phyloP scores from a whole-genome alignment of 352 stramenopile species.

The Blastocystis sp. region DNA sequence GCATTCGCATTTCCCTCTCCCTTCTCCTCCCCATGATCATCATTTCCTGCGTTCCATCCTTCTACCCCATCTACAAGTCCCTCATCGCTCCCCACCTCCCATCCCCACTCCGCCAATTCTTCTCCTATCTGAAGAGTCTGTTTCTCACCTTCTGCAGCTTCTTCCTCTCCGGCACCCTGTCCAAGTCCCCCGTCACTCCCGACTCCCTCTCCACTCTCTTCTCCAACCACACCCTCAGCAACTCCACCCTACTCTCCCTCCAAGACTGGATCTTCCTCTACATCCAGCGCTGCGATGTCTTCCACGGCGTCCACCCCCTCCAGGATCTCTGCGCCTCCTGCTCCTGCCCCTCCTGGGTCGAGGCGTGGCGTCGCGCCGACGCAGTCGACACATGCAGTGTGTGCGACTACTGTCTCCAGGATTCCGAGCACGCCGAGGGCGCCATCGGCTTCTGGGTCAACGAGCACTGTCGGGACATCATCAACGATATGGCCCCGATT shows the following conservation, averaged over 20 bases:
- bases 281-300: conserved; percentile 23
- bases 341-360: neutral
- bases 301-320: neutral
- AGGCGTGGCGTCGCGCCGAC: neutral
- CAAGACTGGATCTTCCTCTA: conserved; percentile 55
- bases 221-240: neutral
- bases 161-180: conserved; percentile 14
- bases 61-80: conserved; percentile 60
- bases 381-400: neutral
- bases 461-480: conserved; percentile 26
- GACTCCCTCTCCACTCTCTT: neutral
- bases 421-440: neutral
- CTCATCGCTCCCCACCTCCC: conserved; percentile 44
- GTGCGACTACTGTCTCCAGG: conserved; percentile 35
- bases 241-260: conserved; percentile 2
- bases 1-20: neutral
- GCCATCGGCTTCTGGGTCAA: conserved; percentile 13
- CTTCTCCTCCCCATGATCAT: conserved; percentile 12
- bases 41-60: conserved; percentile 39
- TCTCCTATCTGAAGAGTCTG: conserved; percentile 15
- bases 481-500: conserved; percentile 35
- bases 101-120: conserved; percentile 26
- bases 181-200: neutral
- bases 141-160: conserved; percentile 28
- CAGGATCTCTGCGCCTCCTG: neutral